Evolutionary conservation across 805 yeast species (phyloP).

Genomic region (Metschnikowia similis): DNA sequence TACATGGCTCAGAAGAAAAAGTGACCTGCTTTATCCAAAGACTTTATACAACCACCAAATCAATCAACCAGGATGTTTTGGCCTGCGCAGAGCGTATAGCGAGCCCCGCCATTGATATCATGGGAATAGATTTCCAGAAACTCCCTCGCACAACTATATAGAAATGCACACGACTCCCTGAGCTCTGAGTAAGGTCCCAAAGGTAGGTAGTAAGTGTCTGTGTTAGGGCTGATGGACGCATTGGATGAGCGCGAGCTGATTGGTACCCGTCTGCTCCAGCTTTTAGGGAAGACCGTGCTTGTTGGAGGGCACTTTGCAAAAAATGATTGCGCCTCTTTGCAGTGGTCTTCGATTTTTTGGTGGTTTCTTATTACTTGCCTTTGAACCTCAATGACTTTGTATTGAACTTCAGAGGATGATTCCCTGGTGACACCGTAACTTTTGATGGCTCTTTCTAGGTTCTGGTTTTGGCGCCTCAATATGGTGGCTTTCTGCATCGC

Average conservation of each 20-base stretch:
- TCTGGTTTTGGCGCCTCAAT: slow-evolving; percentile 28
- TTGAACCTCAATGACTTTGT: slow-evolving; percentile 26
- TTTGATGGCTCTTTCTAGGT: slow-evolving; percentile 21
- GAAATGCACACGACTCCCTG: slow-evolving; percentile 28
- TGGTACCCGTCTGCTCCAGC: slow-evolving; percentile 23
- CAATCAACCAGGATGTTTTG: not conserved
- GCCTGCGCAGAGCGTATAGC: slow-evolving; percentile 13
- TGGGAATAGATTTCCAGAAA: slow-evolving; percentile 23
- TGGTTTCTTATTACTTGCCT: slow-evolving; percentile 23
- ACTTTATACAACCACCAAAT: not conserved
- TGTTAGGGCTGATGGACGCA: slow-evolving; percentile 18
- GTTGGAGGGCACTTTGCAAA: slow-evolving; percentile 22
- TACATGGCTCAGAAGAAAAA: slow-evolving; percentile 30
- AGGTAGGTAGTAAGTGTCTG: slow-evolving; percentile 31
- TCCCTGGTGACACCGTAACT: slow-evolving; percentile 17
- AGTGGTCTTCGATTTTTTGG: slow-evolving; percentile 19
- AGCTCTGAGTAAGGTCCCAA: slow-evolving; percentile 34
- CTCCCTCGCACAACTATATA: slow-evolving; percentile 29
- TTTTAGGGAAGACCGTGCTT: slow-evolving; percentile 27
- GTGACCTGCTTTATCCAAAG: not conserved
- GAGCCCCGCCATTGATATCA: slow-evolving; percentile 11
- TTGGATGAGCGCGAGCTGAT: not conserved
- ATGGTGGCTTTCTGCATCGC: slow-evolving; percentile 27
- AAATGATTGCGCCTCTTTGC: slow-evolving; percentile 26
- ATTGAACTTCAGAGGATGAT: slow-evolving; percentile 13